Conservation (phyloP, 306 rosid species). For the Cicer pinnatifidum region DNA sequence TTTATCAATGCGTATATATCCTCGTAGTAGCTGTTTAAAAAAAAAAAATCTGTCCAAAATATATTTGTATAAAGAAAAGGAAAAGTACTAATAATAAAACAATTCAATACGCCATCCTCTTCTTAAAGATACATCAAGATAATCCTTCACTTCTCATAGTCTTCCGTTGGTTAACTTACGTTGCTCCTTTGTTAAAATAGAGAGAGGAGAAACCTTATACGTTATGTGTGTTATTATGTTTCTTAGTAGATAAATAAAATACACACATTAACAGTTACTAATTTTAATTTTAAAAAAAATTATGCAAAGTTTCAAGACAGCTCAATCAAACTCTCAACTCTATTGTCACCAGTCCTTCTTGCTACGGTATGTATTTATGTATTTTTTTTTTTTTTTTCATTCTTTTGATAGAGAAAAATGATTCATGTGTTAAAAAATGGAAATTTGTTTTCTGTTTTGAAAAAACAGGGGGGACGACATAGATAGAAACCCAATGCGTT, state of each 20-base stretch:
- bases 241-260: not conserved
- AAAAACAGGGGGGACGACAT: slow-evolving; percentile 71
- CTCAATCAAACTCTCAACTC: slow-evolving; percentile 58
- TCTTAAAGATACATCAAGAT: slow-evolving; percentile 61
- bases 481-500: slow-evolving; percentile 52
- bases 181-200: slow-evolving; percentile 23
- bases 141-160: slow-evolving; percentile 41
- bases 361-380: slow-evolving; percentile 50
- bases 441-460: slow-evolving; percentile 42
- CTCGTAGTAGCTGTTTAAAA: not conserved
- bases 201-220: not conserved
- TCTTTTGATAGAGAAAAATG: not conserved
- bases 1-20: not conserved
- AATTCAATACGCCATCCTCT: slow-evolving; percentile 47
- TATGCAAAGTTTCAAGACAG: slow-evolving; percentile 79
- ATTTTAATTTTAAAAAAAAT: not conserved
- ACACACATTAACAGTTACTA: not conserved
- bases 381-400: not conserved
- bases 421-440: not conserved
- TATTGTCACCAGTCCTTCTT: slow-evolving; percentile 64
- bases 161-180: slow-evolving; percentile 3
- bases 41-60: not conserved
- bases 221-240: not conserved
- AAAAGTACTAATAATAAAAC: slow-evolving; percentile 54
- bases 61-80: slow-evolving; percentile 26